Conservation (phyloP, 495 filamentous ascomycete genomes). For the Penicillium mononematosum region DNA sequence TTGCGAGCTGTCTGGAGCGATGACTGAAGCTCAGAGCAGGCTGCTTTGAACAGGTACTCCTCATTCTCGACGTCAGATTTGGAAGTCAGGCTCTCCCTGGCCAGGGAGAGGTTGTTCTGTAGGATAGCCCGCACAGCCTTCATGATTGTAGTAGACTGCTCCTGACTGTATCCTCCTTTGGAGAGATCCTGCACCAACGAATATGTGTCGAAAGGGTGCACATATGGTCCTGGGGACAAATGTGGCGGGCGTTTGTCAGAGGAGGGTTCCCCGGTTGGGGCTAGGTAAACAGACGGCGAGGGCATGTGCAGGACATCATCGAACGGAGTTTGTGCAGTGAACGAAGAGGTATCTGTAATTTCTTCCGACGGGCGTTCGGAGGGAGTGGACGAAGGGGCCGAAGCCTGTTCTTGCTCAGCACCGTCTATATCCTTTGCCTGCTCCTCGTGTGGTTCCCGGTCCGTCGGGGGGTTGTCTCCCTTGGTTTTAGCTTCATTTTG, state of each 20-base stretch:
- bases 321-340: slow-evolving; percentile 49
- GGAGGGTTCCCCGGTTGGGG: slow-evolving; percentile 29
- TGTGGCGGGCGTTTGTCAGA: slow-evolving; percentile 59
- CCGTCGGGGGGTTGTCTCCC: slow-evolving; percentile 16
- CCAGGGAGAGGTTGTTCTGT: slow-evolving; percentile 74
- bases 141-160: slow-evolving; percentile 78
- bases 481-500: slow-evolving; percentile 19
- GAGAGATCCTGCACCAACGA: slow-evolving; percentile 76
- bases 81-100: slow-evolving; percentile 69
- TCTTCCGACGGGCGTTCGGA: slow-evolving; percentile 33
- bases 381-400: slow-evolving; percentile 23
- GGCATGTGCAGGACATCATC: slow-evolving; percentile 66
- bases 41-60: slow-evolving; percentile 89
- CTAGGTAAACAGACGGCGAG: slow-evolving; percentile 39
- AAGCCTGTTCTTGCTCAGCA: slow-evolving; percentile 16
- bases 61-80: slow-evolving; percentile 85
- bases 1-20: slow-evolving; percentile 61
- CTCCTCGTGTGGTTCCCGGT: slow-evolving; percentile 27
- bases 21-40: slow-evolving; percentile 86
- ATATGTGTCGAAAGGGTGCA: slow-evolving; percentile 97
- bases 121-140: slow-evolving; percentile 78
- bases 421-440: slow-evolving; percentile 15
- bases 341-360: slow-evolving; percentile 24
- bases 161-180: slow-evolving; percentile 62
- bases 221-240: slow-evolving; percentile 70